A percentile compares a stretch with the other conserved stretches of the same genome.
Evolutionary conservation across 352 stramenopile genomes (phyloP).

Genomic region (Aphanomyces invadans): DNA sequence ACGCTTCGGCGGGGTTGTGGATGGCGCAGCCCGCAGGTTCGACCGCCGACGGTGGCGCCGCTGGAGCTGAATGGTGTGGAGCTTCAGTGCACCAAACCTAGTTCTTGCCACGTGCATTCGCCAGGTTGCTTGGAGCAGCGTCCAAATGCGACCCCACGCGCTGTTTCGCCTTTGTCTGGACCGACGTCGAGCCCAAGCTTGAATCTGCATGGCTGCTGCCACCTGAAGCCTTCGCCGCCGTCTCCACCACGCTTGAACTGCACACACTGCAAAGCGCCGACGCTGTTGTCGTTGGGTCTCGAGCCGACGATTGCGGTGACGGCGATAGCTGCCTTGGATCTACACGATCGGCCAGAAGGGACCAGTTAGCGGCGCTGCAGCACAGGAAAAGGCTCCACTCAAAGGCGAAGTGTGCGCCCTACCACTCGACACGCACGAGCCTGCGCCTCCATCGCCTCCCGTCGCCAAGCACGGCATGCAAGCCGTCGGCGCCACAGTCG

Average conservation of each 20-base stretch:
- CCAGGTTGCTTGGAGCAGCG: not conserved
- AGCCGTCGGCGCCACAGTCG: not conserved
- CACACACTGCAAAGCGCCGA: not conserved
- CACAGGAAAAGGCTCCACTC: too few relatives aligned
- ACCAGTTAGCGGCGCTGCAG: too few relatives aligned
- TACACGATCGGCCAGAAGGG: too few relatives aligned
- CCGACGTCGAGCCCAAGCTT: not conserved
- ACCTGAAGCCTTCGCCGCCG: not conserved
- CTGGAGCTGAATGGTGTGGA: not conserved
- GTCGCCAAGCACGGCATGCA: not conserved
- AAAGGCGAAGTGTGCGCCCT: too few relatives aligned
- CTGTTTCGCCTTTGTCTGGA: not conserved
- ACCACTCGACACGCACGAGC: not conserved
- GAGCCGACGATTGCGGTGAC: too few relatives aligned
- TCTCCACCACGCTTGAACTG: not conserved
- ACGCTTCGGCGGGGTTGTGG: too few relatives aligned
- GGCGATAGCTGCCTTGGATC: not conserved
- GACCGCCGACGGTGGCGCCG: not conserved
- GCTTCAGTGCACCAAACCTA: not conserved
- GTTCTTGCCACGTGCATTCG: not conserved
- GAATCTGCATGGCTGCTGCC: not conserved
- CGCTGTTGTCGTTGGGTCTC: not conserved
- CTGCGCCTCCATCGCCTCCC: not conserved
- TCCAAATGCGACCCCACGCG: not conserved
- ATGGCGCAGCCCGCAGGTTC: too few relatives aligned